Evolutionary conservation across 306 rosid species (phyloP), one percentile per base, ranked within the genome.

Genomic region (Dalbergia cochinchinensis): DNA sequence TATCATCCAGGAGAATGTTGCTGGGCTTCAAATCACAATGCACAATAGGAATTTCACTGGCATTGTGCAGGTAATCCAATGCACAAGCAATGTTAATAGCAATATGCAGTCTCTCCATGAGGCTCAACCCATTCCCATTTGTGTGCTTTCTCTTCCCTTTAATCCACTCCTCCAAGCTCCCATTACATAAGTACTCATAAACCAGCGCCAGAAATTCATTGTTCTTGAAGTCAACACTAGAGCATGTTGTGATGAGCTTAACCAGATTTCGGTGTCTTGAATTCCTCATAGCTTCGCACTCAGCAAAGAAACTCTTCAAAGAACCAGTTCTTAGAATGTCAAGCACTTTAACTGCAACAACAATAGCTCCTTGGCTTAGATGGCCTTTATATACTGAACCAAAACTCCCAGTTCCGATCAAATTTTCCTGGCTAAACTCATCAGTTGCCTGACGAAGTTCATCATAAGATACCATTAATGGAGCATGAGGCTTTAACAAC

Each of bases 1-100:
- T 90, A 66, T 73, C 83, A 78, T 82, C 85, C 67, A 92, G 50
- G 12, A 92, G 92, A 86, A 92, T 84, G 75, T 92, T 92, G 83
- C 92, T 88, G 1, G 97, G 97, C 81, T 92, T 92, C 69, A 92
- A 82, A 83, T 93, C 96, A 76, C 98, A 91, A 47, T 93, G 98
- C 58, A 82, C 94, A 41, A 94, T 85, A 0, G 92, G 89, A 58
- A 65, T 83, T 84, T 86, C 91, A 85, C 84, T 87, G 13, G 89
- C 93, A 82, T 90, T 76, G 78, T 94, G 97, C 65, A 90, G 66
- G 79, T 94, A 94, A 66, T 91, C 91, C 68, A 94, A 78, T 42
- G 88, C 94, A 77, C 71, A 70, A 54, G 94, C 92, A 73, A 81
- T 79, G 65, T 91, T 97, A 47, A 91, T 88, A 35, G 88, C 90